Evolutionary conservation across 164 flowering plant species (phyloP), one percentile per base, ranked within the genome.

Genomic region (Taxillus chinensis): DNA sequence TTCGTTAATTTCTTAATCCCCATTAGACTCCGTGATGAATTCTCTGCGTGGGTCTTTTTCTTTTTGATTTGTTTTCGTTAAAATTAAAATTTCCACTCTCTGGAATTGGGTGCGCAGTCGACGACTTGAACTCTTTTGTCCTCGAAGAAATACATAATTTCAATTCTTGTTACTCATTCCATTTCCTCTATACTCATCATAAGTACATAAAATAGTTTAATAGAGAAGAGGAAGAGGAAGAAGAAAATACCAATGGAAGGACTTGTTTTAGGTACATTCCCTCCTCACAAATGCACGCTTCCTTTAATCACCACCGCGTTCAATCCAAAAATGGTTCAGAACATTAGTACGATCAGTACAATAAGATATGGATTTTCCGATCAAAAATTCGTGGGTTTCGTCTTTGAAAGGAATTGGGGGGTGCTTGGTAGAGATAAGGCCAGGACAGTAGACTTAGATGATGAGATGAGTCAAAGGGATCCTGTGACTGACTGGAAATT

Each of bases 401-500:
- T 50, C 41, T 50, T 49, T n/a, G 61, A 67, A 61, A 63, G 54
- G 61, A 57, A 59, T 7, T 9, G 12, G 5, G 43, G n/a, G 11
- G 15, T 27, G 37, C 15, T 3, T 17, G 59, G 57, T 48, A 61
- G 46, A 41, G 39, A 39, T 42, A 6, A 16, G 5, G 46, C 11
- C 45, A 52, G 15, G 43, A 5, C 38, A 15, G 51, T 5, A 14
- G 12, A 15, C 55, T 42, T 11, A n/a, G 73, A 45, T 39, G 39
- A 48, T 39, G 63, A 62, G 3, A 56, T 64, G 13, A 67, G 69
- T 43, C 43, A 50, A 38, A 45, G 62, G 42, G 57, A 63, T 10
- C n/a, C 64, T 55, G 57, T 62, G 39, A 39, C n/a, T 67, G 85
- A 83, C 54, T 92, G 97, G 97, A 83, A 92, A 66, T 61, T 67